phyloP scores from a whole-genome alignment of 148 eudicot species.

The Rhododendron mucronatum region DNA sequence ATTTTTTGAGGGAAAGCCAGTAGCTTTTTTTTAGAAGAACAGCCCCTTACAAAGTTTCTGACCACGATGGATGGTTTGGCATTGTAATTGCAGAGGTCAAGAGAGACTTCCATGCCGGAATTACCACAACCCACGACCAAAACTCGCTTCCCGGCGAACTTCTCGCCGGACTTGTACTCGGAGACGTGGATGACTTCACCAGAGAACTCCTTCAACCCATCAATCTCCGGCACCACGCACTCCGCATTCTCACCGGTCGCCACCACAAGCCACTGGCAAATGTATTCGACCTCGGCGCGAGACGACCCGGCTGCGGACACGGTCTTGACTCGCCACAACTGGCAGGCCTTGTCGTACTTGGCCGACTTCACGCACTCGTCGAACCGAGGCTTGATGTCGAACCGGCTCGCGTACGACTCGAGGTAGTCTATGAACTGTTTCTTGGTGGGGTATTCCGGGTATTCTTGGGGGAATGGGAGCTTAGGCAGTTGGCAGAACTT shows the following conservation, averaged over 20 bases:
- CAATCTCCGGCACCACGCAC: constrained; percentile 64
- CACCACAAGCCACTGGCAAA: constrained; percentile 78
- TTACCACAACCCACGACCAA: constrained; percentile 95
- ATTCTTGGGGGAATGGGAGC: constrained; percentile 62
- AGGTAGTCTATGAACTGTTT: constrained; percentile 75
- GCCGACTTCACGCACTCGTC: constrained; percentile 68
- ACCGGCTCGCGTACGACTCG: constrained; percentile 55
- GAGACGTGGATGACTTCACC: constrained; percentile 75
- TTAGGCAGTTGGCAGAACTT: constrained; percentile 77
- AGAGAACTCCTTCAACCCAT: constrained; percentile 49
- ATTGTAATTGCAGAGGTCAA: constrained; percentile 71
- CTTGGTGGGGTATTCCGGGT: constrained; percentile 75
- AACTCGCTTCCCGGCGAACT: constrained; percentile 51
- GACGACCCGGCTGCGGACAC: neutral
- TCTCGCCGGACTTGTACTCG: constrained; percentile 74
- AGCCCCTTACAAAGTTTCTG: constrained; percentile 82
- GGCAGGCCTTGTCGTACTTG: constrained; percentile 51
- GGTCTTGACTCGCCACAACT: constrained; percentile 64
- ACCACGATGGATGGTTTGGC: constrained; percentile 71
- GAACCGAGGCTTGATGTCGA: constrained; percentile 58
- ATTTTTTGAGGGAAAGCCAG: too few species aligned
- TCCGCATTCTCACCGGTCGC: constrained; percentile 96
- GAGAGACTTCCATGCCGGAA: constrained; percentile 92
- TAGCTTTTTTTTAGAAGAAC: too few species aligned
- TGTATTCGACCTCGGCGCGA: constrained; percentile 60